A percentile compares a stretch with the other conserved stretches of the same genome.
Evolutionary conservation across 2,329 filamentous ascomycete genomes (phyloP).

Genomic region (Xylaria sp.): DNA sequence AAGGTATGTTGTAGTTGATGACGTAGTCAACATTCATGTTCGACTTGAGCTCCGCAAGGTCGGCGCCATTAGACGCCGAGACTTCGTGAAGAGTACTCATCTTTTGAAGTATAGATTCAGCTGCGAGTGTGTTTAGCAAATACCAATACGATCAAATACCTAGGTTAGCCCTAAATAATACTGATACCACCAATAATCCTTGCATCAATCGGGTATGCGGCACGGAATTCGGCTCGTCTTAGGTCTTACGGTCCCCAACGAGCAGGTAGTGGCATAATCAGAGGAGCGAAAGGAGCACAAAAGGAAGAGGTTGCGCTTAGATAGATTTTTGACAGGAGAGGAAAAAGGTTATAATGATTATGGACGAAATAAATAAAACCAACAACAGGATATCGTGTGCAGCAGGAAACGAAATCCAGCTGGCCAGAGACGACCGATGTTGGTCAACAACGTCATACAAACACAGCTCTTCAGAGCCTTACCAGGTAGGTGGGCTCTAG

Average conservation of each 20-base stretch:
- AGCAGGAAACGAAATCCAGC: slow-evolving; percentile 16
- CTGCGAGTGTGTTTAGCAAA: slow-evolving; percentile 4
- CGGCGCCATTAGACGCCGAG: slow-evolving; percentile 44
- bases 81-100: slow-evolving; percentile 46
- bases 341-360: neutral
- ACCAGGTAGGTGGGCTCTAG: slow-evolving; percentile 13
- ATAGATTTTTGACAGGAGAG: neutral
- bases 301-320: neutral
- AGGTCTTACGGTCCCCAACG: neutral
- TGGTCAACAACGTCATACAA: slow-evolving; percentile 38
- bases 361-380: neutral
- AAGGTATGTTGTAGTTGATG: slow-evolving; percentile 78
- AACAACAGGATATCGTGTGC: neutral
- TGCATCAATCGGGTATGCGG: neutral
- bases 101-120: slow-evolving; percentile 5
- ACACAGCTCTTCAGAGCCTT: slow-evolving; percentile 5
- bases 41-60: slow-evolving; percentile 45
- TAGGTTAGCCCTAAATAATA: neutral
- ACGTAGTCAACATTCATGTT: slow-evolving; percentile 83
- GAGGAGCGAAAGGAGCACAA: neutral
- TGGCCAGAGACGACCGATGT: slow-evolving; percentile 18
- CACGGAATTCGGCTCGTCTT: neutral
- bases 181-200: neutral
- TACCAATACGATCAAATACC: neutral
- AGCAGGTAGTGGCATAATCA: neutral